These are phyloP conservation scores for Mycena filopes DNA, from an alignment of 768 basidiomycete species.

Conservation along the genomic window DNA sequence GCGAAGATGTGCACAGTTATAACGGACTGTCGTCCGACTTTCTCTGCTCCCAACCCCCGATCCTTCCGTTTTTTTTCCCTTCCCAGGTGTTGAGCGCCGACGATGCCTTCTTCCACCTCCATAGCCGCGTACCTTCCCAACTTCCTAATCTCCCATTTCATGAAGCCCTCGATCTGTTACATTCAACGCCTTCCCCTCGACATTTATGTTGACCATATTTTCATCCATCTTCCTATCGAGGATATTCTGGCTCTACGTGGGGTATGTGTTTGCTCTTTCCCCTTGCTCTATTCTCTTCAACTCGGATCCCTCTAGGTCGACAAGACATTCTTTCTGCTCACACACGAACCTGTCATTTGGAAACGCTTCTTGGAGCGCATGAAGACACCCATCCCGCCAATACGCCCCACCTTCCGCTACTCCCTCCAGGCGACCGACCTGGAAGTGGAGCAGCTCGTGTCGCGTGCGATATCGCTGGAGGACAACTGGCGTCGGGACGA, in stretches of 20 bases:
- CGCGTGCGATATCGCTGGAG: constrained; percentile 67
- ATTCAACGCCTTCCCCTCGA: constrained; percentile 51
- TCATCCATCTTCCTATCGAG: constrained; percentile 54
- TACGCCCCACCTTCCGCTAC: constrained; percentile 68
- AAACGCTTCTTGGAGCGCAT: constrained; percentile 67
- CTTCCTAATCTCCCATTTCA: constrained; percentile 36
- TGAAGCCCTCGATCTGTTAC: constrained; percentile 31
- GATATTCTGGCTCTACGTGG: constrained; percentile 59
- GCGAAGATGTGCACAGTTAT: constrained; percentile 4
- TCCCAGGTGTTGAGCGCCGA: constrained; percentile 26
- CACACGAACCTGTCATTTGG: constrained; percentile 77
- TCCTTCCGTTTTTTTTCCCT: background rate
- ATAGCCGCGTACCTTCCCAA: constrained; percentile 36
- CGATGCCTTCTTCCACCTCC: constrained; percentile 25
- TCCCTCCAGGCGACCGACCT: constrained; percentile 47
- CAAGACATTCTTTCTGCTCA: constrained; percentile 68
- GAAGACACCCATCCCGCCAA: constrained; percentile 65
- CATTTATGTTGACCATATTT: constrained; percentile 55
- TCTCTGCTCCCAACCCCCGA: constrained; percentile 1
- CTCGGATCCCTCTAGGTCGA: constrained; percentile 55
- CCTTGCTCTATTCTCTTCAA: background rate
- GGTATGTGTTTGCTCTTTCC: constrained; percentile 40
- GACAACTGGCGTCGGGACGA: constrained; percentile 63
- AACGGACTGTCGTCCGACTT: constrained; percentile 6
- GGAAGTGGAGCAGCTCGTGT: constrained; percentile 68